Evolutionary conservation across 768 basidiomycete species (phyloP).

Genomic region (Candolleomyces aberdarensis): DNA sequence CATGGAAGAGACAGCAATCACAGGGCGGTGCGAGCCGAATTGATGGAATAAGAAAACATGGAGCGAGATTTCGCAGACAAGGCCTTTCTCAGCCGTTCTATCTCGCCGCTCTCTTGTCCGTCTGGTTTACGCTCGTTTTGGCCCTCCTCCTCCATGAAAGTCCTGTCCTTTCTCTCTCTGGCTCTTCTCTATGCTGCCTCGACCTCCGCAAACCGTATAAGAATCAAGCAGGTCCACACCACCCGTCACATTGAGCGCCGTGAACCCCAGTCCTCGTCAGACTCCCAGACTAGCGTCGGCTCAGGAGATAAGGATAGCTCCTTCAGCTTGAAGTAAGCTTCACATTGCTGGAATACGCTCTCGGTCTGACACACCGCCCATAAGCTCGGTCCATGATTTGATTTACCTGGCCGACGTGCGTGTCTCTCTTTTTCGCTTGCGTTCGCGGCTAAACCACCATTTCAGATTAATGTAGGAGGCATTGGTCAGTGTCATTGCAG

Average conservation of each 20-base stretch:
- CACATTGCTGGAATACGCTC: neutral
- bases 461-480: constrained; percentile 65
- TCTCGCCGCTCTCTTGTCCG: constrained; percentile 19
- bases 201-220: constrained; percentile 32
- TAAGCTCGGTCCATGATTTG: constrained; percentile 70
- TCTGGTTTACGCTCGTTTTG: constrained; percentile 22
- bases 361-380: constrained; percentile 13
- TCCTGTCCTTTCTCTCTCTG: constrained; percentile 30
- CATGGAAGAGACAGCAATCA: too few relatives aligned
- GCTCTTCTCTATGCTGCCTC: constrained; percentile 31
- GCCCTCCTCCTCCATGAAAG: constrained; percentile 36
- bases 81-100: too few relatives aligned
- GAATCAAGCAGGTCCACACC: constrained; percentile 47
- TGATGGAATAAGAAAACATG: neutral
- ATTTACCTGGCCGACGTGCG: constrained; percentile 77
- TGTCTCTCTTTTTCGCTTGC: constrained; percentile 9
- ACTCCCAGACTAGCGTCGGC: constrained; percentile 31
- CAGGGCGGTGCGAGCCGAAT: neutral
- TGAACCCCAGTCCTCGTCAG: constrained; percentile 25
- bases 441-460: constrained; percentile 7
- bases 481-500: constrained; percentile 38
- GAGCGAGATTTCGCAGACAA: constrained; percentile 3
- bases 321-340: constrained; percentile 45
- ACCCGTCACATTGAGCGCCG: constrained; percentile 33
- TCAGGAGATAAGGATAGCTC: constrained; percentile 26